These are phyloP conservation scores for Macaranga tanarius DNA, from an alignment of 441 rosid species.

Conservation along the genomic window DNA sequence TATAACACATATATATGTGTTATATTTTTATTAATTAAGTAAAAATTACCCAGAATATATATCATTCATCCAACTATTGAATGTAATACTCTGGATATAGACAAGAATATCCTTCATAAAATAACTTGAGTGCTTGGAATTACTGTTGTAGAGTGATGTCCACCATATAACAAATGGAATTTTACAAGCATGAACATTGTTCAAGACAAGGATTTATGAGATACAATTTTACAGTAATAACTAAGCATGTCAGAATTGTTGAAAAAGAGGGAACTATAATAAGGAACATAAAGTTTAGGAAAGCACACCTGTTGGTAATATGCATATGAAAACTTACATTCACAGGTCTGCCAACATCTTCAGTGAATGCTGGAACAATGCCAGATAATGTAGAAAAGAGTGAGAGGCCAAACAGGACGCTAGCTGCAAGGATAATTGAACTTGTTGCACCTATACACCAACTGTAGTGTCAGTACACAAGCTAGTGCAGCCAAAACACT, in stretches of 20 bases:
- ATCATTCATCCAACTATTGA: too few relatives aligned
- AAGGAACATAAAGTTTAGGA: background rate
- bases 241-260: background rate
- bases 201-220: too few relatives aligned
- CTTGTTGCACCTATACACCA: slow-evolving; percentile 64
- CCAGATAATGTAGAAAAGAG: slow-evolving; percentile 59
- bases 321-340: slow-evolving; percentile 54
- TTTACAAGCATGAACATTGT: slow-evolving; percentile 1
- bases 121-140: slow-evolving; percentile 6
- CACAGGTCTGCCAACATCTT: slow-evolving; percentile 80
- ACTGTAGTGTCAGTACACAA: background rate
- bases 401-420: slow-evolving; percentile 52
- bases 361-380: slow-evolving; percentile 66
- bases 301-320: background rate
- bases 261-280: background rate
- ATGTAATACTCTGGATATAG: too few relatives aligned
- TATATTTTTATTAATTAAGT: too few relatives aligned
- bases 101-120: too few relatives aligned
- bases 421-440: slow-evolving; percentile 47
- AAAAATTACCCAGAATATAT: too few relatives aligned
- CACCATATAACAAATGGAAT: background rate
- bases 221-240: too few relatives aligned
- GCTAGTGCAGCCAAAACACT: background rate
- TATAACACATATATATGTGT: too few relatives aligned
- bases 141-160: slow-evolving; percentile 1